Conservation (phyloP, 2,329 filamentous ascomycete species). For the Exophiala bonariae region DNA sequence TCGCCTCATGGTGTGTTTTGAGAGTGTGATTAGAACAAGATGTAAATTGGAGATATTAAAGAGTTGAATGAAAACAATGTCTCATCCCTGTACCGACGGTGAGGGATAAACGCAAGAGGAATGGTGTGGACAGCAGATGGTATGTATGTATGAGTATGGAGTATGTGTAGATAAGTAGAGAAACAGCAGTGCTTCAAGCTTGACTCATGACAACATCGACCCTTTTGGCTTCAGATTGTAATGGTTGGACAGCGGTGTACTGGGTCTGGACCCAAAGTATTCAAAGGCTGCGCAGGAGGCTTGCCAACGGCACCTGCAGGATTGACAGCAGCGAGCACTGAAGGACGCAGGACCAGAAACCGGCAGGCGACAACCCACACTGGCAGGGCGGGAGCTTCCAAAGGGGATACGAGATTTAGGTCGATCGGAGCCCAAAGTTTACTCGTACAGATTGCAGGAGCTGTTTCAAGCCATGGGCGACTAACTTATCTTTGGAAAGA, state of each 20-base stretch:
- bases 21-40: not conserved
- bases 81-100: constrained; percentile 16
- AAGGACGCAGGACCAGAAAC: not conserved
- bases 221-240: not conserved
- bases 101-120: no score
- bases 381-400: constrained; percentile 1
- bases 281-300: constrained; percentile 10
- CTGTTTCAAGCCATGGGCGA: no score
- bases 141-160: constrained; percentile 1
- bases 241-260: constrained; percentile 9
- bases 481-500: no score
- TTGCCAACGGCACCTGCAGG: constrained; percentile 1
- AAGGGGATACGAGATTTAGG: no score
- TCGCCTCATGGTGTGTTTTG: constrained; percentile 19
- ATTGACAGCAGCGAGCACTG: constrained; percentile 2
- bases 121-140: not conserved
- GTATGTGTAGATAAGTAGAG: constrained; percentile 2
- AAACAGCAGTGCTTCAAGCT: no score
- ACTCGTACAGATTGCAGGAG: no score
- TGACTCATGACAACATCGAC: constrained; percentile 1
- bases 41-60: constrained; percentile 7
- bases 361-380: no score
- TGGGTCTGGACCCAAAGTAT: constrained; percentile 7
- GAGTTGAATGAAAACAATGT: constrained; percentile 8
- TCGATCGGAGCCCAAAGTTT: no score